Base-by-base conservation (phyloP, 176 grass and related monocot species). In the Saccharum spontaneum region DNA sequence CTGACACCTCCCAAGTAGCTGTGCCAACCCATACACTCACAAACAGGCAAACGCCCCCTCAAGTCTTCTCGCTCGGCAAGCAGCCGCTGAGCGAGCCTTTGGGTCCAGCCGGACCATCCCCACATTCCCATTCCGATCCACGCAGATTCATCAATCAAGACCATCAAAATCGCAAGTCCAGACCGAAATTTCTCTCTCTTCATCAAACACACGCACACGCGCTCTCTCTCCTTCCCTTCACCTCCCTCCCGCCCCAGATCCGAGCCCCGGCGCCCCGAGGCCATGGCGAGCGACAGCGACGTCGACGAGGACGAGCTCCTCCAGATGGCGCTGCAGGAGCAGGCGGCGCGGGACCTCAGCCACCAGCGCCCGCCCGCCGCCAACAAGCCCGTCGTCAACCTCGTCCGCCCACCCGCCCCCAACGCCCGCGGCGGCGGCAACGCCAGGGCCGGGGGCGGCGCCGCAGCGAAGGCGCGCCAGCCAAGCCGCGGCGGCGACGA, bases 281-380 rank as follows among this genome's bases (percentile, higher is more conserved):
- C 84, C 90, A 94, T 98, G 95, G 73, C 90, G 86, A 95, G 95
- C 85, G 93, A 91, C 85, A 95, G 95, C 91, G 95, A 98, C 50
- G 71, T 94, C 31, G 95, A 97, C 80, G 92, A 98, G 87, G 95
- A 98, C 84, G 92, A 94, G 84, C 95, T 98, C 83, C 96, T 98
- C 80, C 96, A 98, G 89, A 98, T 95, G 40, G 96, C 96, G 13
- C 85, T 98, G 67, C 92, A 88, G 91, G 96, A 98, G 89, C 96
- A 98, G 69, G 93, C 93, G 36, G 85, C 91, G 80, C 83, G 96
- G 46, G 93, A 98, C 83, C 87, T 98, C 65, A 95, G 84, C 91
- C 94, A 98, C 89, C 89, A 95, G 91, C 92, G 89, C 69, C 96
- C 89, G 30, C 63, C 86, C 13, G 86, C 62, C 64, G 85, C 88